A percentile compares a stretch with the other conserved stretches of the same genome.
phyloP scores from a whole-genome alignment of 225 moss, liverwort and hornwort genomes.

The Antitrichia curtipendula region DNA sequence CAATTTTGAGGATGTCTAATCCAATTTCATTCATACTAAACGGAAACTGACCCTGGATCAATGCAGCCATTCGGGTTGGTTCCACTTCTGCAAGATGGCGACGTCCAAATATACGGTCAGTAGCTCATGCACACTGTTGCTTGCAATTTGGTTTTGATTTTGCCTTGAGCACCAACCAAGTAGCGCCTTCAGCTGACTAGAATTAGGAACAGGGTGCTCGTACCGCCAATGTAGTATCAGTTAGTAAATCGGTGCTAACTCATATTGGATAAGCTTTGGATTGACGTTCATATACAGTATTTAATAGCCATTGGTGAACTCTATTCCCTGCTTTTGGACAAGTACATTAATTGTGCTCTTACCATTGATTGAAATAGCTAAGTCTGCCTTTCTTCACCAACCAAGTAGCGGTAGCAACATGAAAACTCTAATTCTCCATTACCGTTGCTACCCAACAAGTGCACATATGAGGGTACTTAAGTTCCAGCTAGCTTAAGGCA shows the following conservation, averaged over 20 bases:
- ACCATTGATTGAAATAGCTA: neutral
- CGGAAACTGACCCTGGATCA: neutral
- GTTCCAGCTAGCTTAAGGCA: neutral
- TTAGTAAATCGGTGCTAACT: neutral
- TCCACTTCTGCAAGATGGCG: constrained; percentile 30
- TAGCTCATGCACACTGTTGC: neutral
- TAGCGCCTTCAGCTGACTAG: neutral
- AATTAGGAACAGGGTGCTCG: neutral
- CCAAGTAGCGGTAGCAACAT: neutral
- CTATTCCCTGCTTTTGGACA: neutral
- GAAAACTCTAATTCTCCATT: neutral
- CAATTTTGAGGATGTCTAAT: neutral
- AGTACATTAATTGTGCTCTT: neutral
- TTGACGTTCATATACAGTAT: neutral
- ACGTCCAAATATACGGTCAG: constrained; percentile 29
- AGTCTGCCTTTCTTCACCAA: neutral
- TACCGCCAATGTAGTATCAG: too few species aligned
- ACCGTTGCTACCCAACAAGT: neutral
- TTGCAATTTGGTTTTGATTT: neutral
- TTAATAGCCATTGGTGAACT: neutral
- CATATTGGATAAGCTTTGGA: neutral
- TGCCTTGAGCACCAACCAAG: neutral
- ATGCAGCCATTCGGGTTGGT: constrained; percentile 34
- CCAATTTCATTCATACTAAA: neutral
- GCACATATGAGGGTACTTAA: neutral